These are phyloP conservation scores for Chenopodium formosanum DNA, from an alignment of 148 eudicot genomes.

Conservation along the genomic window DNA sequence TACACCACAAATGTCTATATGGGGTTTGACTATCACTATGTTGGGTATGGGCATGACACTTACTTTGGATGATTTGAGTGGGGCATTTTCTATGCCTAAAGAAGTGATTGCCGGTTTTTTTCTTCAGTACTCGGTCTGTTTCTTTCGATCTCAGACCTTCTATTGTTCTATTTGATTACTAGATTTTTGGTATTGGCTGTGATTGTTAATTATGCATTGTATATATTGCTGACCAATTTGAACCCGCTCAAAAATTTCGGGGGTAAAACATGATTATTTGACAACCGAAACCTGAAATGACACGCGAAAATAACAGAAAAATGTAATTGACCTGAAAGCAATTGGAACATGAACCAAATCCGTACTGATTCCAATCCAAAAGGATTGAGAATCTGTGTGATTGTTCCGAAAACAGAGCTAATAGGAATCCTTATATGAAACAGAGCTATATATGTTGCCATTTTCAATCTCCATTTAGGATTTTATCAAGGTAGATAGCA, in stretches of 20 bases:
- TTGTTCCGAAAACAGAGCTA: neutral
- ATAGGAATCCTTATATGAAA: too few relatives aligned
- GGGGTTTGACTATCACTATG: constrained; percentile 73
- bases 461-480: too few relatives aligned
- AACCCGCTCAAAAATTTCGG: neutral
- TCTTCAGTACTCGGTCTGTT: constrained; percentile 75
- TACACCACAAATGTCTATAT: constrained; percentile 48
- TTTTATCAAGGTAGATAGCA: too few relatives aligned
- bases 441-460: neutral
- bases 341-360: neutral
- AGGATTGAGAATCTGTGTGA: neutral
- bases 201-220: neutral
- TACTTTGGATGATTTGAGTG: constrained; percentile 75
- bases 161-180: neutral
- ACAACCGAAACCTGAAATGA: neutral
- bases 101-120: constrained; percentile 58
- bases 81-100: constrained; percentile 82
- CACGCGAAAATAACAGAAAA: too few relatives aligned
- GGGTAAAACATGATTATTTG: neutral
- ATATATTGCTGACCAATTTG: neutral
- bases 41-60: constrained; percentile 94
- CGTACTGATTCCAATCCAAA: neutral
- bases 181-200: neutral
- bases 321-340: neutral
- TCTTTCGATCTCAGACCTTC: neutral